phyloP scores from a whole-genome alignment of 345 rosid genomes.

The Syzygium jambos region DNA sequence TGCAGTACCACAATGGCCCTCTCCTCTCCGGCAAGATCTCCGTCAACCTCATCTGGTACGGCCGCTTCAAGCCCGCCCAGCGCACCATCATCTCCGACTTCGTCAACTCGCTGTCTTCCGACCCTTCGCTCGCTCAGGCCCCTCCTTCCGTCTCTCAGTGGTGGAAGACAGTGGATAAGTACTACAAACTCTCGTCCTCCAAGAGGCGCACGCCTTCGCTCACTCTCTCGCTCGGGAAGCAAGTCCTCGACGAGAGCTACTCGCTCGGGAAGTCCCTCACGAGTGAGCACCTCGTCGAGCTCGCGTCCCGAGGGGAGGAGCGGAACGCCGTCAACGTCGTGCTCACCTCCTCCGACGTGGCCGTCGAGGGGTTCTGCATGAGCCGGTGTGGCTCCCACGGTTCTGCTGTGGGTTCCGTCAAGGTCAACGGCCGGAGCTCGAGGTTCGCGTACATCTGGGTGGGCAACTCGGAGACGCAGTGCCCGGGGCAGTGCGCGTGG shows the following conservation, averaged over 20 bases:
- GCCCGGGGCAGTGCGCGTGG: slow-evolving; percentile 51
- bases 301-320: slow-evolving; percentile 58
- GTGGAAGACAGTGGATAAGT: slow-evolving; percentile 65
- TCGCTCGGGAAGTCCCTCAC: slow-evolving; percentile 64
- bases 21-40: slow-evolving; percentile 62
- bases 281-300: slow-evolving; percentile 23
- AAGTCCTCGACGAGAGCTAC: slow-evolving; percentile 45
- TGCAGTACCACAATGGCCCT: slow-evolving; percentile 63
- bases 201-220: slow-evolving; percentile 11
- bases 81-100: slow-evolving; percentile 57
- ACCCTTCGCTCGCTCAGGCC: slow-evolving; percentile 4
- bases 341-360: slow-evolving; percentile 50
- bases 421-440: slow-evolving; percentile 6
- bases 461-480: slow-evolving; percentile 62
- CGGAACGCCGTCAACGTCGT: slow-evolving; percentile 42
- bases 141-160: slow-evolving; percentile 63
- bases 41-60: slow-evolving; percentile 71
- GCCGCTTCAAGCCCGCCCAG: slow-evolving; percentile 61
- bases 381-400: slow-evolving; percentile 63
- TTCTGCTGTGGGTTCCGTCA: slow-evolving; percentile 23
- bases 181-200: slow-evolving; percentile 34
- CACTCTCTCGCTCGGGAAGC: slow-evolving; percentile 36
- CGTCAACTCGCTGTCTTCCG: slow-evolving; percentile 34
- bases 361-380: slow-evolving; percentile 45
- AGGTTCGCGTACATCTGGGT: slow-evolving; percentile 69